phyloP scores from a whole-genome alignment of 169 alveolate genomes.

The Plasmodium yoelii region DNA sequence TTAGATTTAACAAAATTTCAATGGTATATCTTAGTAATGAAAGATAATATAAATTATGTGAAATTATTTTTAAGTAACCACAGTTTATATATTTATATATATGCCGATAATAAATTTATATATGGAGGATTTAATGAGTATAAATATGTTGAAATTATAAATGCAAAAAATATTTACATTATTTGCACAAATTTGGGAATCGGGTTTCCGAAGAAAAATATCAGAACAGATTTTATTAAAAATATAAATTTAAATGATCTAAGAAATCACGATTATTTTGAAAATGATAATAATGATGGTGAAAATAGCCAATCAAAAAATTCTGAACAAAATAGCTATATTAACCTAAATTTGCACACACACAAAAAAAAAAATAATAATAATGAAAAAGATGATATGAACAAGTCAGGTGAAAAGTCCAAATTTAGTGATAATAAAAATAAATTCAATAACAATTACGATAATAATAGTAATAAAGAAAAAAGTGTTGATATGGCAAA shows the following conservation, averaged over 20 bases:
- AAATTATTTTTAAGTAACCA: slow-evolving; percentile 55
- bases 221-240: slow-evolving; percentile 57
- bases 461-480: neutral
- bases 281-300: slow-evolving; percentile 11
- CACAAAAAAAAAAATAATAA: neutral
- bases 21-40: slow-evolving; percentile 60
- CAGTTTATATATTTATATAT: slow-evolving; percentile 54
- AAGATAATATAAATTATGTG: slow-evolving; percentile 19
- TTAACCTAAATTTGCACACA: neutral
- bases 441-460: too few relatives aligned
- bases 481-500: neutral
- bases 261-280: slow-evolving; percentile 18
- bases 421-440: neutral
- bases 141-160: slow-evolving; percentile 51
- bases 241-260: slow-evolving; percentile 39
- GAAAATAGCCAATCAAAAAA: neutral
- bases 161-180: slow-evolving; percentile 43
- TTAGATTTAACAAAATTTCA: slow-evolving; percentile 68
- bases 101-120: slow-evolving; percentile 47
- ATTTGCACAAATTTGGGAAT: slow-evolving; percentile 69
- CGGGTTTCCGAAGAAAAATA: slow-evolving; percentile 51
- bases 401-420: slow-evolving; percentile 16
- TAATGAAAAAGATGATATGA: slow-evolving; percentile 16
- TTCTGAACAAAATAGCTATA: slow-evolving; percentile 7
- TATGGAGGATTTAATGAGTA: slow-evolving; percentile 72